A percentile compares a stretch with the other conserved stretches of the same genome.
phyloP scores from a whole-genome alignment of 2,329 filamentous ascomycete genomes.

The Westerdykella ornata region DNA sequence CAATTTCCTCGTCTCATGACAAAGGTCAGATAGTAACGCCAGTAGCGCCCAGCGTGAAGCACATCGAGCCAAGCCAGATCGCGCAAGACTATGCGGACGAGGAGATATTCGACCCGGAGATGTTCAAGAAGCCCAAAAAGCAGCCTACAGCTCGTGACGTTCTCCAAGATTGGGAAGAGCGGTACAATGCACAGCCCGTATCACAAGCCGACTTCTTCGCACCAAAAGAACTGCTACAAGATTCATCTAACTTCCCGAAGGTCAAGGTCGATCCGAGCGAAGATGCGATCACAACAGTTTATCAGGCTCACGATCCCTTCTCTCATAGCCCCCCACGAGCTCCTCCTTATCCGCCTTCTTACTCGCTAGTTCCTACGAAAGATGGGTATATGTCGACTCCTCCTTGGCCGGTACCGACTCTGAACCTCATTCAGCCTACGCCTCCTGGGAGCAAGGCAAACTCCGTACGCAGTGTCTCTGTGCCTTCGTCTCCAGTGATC shows the following conservation, averaged over 20 bases:
- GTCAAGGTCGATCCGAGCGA: slow-evolving; percentile 36
- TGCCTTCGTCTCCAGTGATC: slow-evolving; percentile 31
- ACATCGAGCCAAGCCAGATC: slow-evolving; percentile 32
- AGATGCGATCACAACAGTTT: slow-evolving; percentile 41
- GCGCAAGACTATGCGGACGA: slow-evolving; percentile 38
- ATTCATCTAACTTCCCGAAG: slow-evolving; percentile 33
- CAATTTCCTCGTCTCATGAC: slow-evolving; percentile 25
- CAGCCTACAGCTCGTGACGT: slow-evolving; percentile 36
- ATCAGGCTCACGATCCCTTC: slow-evolving; percentile 37
- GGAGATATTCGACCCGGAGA: slow-evolving; percentile 42
- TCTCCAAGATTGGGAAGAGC: slow-evolving; percentile 39
- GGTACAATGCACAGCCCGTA: slow-evolving; percentile 35
- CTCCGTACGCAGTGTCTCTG: slow-evolving; percentile 31
- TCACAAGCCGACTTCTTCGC: slow-evolving; percentile 45
- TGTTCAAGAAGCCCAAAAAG: slow-evolving; percentile 38
- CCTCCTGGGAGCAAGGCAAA: slow-evolving; percentile 48
- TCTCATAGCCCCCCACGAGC: slow-evolving; percentile 18
- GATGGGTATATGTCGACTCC: slow-evolving; percentile 28
- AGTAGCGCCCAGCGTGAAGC: slow-evolving; percentile 31
- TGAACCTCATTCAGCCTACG: slow-evolving; percentile 54
- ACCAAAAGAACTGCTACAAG: slow-evolving; percentile 39
- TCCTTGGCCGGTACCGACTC: slow-evolving; percentile 45
- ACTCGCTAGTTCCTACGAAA: slow-evolving; percentile 37
- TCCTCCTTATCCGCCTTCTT: slow-evolving; percentile 35
- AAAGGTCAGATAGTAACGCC: slow-evolving; percentile 15